A percentile compares a stretch with the other conserved stretches of the same genome.
These are phyloP conservation scores for Petunia secreta DNA, from an alignment of 257 asterid species.

Conservation along the genomic window DNA sequence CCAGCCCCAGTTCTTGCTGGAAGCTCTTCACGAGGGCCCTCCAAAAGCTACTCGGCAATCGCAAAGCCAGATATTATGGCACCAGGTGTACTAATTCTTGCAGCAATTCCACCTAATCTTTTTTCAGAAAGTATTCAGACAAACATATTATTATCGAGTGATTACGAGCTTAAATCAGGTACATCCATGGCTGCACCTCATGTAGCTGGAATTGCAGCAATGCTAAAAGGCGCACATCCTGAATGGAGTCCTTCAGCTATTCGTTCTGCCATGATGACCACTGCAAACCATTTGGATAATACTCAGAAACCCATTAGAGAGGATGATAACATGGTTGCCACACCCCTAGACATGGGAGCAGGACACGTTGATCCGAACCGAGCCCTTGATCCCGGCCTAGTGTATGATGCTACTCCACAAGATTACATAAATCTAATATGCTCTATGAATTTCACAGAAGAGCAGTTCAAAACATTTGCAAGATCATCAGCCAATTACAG, in stretches of 20 bases:
- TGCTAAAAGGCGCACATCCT: conserved; percentile 21
- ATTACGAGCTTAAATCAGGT: conserved; percentile 1
- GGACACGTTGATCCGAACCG: conserved; percentile 31
- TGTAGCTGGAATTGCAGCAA: conserved; percentile 22
- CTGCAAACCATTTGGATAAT: conserved; percentile 21
- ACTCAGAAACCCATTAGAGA: conserved; percentile 18
- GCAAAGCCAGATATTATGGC: conserved; percentile 25
- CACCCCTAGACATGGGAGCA: conserved; percentile 33
- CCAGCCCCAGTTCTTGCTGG: neutral
- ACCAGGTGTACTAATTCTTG: conserved; percentile 25
- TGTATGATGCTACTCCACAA: conserved; percentile 30
- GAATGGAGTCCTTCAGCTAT: conserved; percentile 25
- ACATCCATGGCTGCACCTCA: conserved; percentile 20
- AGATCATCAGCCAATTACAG: conserved; percentile 4
- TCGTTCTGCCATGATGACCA: conserved; percentile 36
- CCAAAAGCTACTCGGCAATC: conserved; percentile 19
- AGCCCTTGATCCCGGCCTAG: conserved; percentile 37
- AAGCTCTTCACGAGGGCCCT: neutral
- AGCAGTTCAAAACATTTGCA: conserved; percentile 26
- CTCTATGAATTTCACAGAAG: conserved; percentile 31
- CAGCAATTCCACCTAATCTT: neutral
- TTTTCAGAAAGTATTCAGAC: neutral
- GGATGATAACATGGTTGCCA: conserved; percentile 7
- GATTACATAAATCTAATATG: conserved; percentile 35
- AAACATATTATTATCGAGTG: neutral